phyloP scores from a whole-genome alignment of 352 stramenopile species.

The Phytophthora kernoviae region DNA sequence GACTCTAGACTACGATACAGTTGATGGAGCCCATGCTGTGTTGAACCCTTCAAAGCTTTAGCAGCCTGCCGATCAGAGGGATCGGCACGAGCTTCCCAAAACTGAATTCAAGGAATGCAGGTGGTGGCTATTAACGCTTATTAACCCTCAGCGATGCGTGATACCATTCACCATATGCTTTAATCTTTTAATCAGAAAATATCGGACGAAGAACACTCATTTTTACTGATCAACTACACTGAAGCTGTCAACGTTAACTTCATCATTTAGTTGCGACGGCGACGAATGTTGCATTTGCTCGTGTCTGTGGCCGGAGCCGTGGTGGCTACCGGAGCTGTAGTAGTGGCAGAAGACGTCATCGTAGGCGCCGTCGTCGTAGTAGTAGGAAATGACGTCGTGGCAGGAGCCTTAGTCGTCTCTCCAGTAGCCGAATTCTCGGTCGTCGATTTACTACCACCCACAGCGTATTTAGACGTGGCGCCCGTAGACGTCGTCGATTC shows the following conservation, averaged over 20 bases:
- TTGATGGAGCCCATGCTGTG: not conserved
- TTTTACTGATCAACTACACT: constrained; percentile 8
- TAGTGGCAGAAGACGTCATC: constrained; percentile 12
- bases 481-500: constrained; percentile 15
- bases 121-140: not conserved
- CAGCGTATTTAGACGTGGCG: constrained; percentile 13
- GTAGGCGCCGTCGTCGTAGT: constrained; percentile 3
- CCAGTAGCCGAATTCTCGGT: constrained; percentile 6
- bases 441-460: constrained; percentile 15
- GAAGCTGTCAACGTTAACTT: not conserved
- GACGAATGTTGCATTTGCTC: constrained; percentile 13
- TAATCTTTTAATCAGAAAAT: too few relatives aligned
- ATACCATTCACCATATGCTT: not conserved
- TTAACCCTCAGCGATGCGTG: constrained; percentile 6
- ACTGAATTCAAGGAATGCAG: not conserved
- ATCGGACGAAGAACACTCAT: not conserved
- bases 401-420: constrained; percentile 15
- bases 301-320: constrained; percentile 7
- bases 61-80: not conserved
- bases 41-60: constrained; percentile 7
- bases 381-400: too few relatives aligned
- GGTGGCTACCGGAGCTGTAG: constrained; percentile 5
- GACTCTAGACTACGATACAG: too few relatives aligned
- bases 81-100: not conserved
- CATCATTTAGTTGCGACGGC: constrained; percentile 3